Evolutionary conservation across 108 stramenopile genomes (phyloP), one percentile per base, ranked within the genome.

Genomic region (Skeletonema grethae): DNA sequence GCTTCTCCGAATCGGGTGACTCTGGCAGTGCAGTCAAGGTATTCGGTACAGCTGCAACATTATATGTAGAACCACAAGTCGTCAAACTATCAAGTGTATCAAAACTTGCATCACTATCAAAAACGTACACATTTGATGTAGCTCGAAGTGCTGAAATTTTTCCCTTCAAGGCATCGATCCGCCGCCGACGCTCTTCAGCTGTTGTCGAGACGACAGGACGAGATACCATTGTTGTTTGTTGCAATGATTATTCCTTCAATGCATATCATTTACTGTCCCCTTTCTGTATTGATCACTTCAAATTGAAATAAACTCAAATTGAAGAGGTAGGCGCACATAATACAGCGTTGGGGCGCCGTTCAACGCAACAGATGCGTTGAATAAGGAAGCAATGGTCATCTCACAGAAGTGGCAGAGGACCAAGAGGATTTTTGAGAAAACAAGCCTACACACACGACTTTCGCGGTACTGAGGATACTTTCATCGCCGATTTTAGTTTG

Each of bases 151-250:
- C 34, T 18, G 76, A 13, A 13, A 77, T 34, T 18, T 67, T 62
- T 16, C 65, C 38, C 63, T 70, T 77, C 46, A 77, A 70, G 18
- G 61, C 45, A 16, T 55, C 46, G 36, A 77, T 77, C 24, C 76
- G 67, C 1, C 32, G 56, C 22, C 39, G 68, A 29, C 69, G 76
- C 36, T 70, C 68, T 36, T 58, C 35, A 45, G 63, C 53, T 57
- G 50, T 30, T 22, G 50, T 2, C 4, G 50, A 53, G 22, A 53
- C 50, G 18, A 24, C 50, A 1, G 63, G 24, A 25, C 53, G 60
- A 45, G 66, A 67, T 25, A 67, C 59, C 66, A 67, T 67, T 62
- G 22, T 5, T 62, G 60, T 31, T n/a, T 22, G 6, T 13, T 4
- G 0, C 2, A 9, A 53, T 53, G 4, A 28, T 28, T 28, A 28